Conservation (phyloP, 1,284 basidiomycete species). For the Trichosporon sp. region DNA sequence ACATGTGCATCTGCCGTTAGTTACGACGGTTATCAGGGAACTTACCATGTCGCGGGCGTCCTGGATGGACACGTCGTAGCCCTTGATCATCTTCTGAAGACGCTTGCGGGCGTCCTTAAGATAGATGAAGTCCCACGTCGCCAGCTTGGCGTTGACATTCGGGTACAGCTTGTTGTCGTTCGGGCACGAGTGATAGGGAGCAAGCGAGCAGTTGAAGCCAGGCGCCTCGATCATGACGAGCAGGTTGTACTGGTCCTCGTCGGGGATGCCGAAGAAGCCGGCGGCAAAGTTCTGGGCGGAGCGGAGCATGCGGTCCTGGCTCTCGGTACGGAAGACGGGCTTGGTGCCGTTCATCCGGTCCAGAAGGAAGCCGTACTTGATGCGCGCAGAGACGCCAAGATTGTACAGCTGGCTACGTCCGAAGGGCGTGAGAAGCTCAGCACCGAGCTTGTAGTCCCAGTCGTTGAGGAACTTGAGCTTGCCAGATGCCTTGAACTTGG, state of each 20-base stretch:
- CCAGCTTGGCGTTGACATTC: slow-evolving; percentile 26
- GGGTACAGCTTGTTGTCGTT: slow-evolving; percentile 28
- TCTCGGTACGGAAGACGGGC: slow-evolving; percentile 52
- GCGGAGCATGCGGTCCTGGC: slow-evolving; percentile 52
- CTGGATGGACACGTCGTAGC: slow-evolving; percentile 63
- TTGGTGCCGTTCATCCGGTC: slow-evolving; percentile 45
- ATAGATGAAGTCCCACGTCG: slow-evolving; percentile 65
- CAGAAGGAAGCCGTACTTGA: slow-evolving; percentile 50
- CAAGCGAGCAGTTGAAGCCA: slow-evolving; percentile 53
- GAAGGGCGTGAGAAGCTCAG: slow-evolving; percentile 53
- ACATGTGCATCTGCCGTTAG: slow-evolving; percentile 21
- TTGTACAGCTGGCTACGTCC: slow-evolving; percentile 53
- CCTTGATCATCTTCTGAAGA: slow-evolving; percentile 59
- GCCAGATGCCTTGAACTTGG: slow-evolving; percentile 39
- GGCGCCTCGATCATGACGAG: slow-evolving; percentile 50
- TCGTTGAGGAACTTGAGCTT: slow-evolving; percentile 51
- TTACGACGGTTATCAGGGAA: not conserved
- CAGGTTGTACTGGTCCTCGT: slow-evolving; percentile 49
- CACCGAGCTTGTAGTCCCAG: slow-evolving; percentile 53
- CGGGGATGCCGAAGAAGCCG: slow-evolving; percentile 51
- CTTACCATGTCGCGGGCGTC: slow-evolving; percentile 55
- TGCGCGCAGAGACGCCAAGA: slow-evolving; percentile 45
- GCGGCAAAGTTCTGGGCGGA: slow-evolving; percentile 52
- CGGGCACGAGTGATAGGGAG: slow-evolving; percentile 49
- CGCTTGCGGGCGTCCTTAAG: slow-evolving; percentile 63